Evolutionary conservation across 2,329 filamentous ascomycete genomes (phyloP).

Genomic region (Dactylellina leptospora): DNA sequence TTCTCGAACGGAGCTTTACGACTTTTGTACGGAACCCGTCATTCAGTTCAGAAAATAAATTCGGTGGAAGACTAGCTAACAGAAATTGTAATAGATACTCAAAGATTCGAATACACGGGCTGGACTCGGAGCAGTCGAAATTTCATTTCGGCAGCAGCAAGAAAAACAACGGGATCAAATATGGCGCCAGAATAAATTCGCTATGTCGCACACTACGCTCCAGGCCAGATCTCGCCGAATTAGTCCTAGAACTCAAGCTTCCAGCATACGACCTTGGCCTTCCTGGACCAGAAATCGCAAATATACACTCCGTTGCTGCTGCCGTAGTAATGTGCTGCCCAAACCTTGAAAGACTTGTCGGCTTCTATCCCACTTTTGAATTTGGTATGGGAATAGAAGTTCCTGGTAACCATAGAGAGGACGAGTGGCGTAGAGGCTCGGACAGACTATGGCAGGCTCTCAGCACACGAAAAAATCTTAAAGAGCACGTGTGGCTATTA

Average conservation of each 20-base stretch:
- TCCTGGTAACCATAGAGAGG: slow-evolving; percentile 24
- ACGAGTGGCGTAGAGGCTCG: slow-evolving; percentile 42
- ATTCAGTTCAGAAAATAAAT: not conserved
- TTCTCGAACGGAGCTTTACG: slow-evolving; percentile 43
- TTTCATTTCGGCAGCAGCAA: slow-evolving; percentile 45
- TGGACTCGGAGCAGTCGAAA: slow-evolving; percentile 44
- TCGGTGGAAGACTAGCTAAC: not conserved
- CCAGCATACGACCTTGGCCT: slow-evolving; percentile 45
- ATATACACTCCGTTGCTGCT: slow-evolving; percentile 39
- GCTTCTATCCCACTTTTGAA: slow-evolving; percentile 51
- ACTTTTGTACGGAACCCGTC: slow-evolving; percentile 31
- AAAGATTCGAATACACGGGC: slow-evolving; percentile 45
- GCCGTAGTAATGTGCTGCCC: slow-evolving; percentile 46
- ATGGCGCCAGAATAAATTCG: slow-evolving; percentile 43
- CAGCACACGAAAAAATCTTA: slow-evolving; percentile 40
- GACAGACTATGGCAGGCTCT: slow-evolving; percentile 49
- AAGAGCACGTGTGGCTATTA: slow-evolving; percentile 51
- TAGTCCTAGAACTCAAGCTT: slow-evolving; percentile 47
- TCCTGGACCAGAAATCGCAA: slow-evolving; percentile 31
- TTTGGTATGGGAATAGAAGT: slow-evolving; percentile 48
- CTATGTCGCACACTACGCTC: slow-evolving; percentile 45
- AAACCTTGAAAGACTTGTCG: slow-evolving; percentile 44
- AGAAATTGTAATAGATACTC: slow-evolving; percentile 32
- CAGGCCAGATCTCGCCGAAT: slow-evolving; percentile 35
- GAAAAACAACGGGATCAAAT: slow-evolving; percentile 33